These are phyloP conservation scores for Phellopilus nigrolimitatus DNA, from an alignment of 1,284 basidiomycete genomes.

Conservation along the genomic window DNA sequence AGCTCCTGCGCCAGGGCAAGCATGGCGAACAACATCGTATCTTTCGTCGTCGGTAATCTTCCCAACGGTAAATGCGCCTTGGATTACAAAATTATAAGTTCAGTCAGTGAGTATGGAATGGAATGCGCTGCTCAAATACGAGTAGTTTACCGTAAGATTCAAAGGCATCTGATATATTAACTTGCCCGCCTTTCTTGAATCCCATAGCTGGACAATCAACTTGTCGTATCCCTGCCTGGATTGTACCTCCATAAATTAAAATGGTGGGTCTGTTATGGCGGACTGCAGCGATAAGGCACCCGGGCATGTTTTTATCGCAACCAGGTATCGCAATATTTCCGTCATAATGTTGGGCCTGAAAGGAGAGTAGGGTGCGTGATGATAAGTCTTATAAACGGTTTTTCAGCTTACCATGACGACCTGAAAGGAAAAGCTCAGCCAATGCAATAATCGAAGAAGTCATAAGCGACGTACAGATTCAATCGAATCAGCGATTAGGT, in stretches of 20 bases:
- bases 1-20: constrained; percentile 75
- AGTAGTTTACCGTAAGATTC: constrained; percentile 63
- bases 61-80: constrained; percentile 69
- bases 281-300: constrained; percentile 79
- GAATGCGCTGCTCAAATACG: constrained; percentile 7
- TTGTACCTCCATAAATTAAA: constrained; percentile 83
- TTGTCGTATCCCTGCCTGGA: constrained; percentile 68
- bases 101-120: constrained; percentile 19
- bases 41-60: constrained; percentile 74
- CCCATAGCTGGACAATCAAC: constrained; percentile 78
- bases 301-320: constrained; percentile 95
- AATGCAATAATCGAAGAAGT: background rate
- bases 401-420: constrained; percentile 53
- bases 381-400: constrained; percentile 1
- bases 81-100: background rate
- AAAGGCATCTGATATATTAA: constrained; percentile 80
- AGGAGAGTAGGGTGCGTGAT: constrained; percentile 1
- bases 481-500: constrained; percentile 88
- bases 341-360: constrained; percentile 79
- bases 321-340: constrained; percentile 81
- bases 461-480: constrained; percentile 57
- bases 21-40: constrained; percentile 76
- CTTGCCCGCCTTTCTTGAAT: constrained; percentile 71
- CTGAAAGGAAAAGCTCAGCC: constrained; percentile 32
- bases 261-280: constrained; percentile 84